Percentiles rank a stretch among this genome's conserved stretches.
These are phyloP conservation scores for Lycium ferocissimum DNA, from an alignment of 257 asterid species.

Conservation along the genomic window DNA sequence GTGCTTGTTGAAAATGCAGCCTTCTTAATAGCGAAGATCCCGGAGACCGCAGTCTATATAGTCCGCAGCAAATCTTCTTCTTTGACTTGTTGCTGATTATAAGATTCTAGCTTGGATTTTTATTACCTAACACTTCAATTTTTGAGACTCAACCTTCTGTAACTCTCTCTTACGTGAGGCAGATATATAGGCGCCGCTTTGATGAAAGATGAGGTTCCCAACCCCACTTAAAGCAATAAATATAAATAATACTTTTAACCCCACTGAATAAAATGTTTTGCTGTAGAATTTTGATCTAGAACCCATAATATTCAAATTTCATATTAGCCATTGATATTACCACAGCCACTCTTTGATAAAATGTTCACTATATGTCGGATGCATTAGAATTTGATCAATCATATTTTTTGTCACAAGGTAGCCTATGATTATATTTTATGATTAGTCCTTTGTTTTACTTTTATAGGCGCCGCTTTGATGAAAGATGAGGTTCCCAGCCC, in stretches of 20 bases:
- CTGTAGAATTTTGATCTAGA: too few relatives aligned
- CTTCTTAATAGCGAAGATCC: neutral
- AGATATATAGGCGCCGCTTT: neutral
- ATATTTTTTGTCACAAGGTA: too few relatives aligned
- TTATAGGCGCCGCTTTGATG: conserved; percentile 3
- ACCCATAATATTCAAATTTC: too few relatives aligned
- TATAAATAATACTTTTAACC: too few relatives aligned
- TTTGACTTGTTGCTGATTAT: neutral
- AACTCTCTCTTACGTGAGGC: neutral
- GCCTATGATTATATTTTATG: too few relatives aligned
- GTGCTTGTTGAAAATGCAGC: neutral
- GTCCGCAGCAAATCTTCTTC: neutral
- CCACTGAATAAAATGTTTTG: too few relatives aligned
- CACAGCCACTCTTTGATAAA: too few relatives aligned
- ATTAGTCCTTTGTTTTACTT: too few relatives aligned
- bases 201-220: neutral
- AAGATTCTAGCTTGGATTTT: neutral
- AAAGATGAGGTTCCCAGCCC: neutral
- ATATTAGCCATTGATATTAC: too few relatives aligned
- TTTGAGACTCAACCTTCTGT: neutral
- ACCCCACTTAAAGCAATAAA: too few relatives aligned
- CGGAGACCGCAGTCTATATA: neutral
- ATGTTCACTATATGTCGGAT: too few relatives aligned
- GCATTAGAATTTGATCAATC: too few relatives aligned
- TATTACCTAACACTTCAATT: neutral